Evolutionary conservation across 2,329 filamentous ascomycete genomes (phyloP), one percentile per base, ranked within the genome.

Genomic region (Ophiostoma pallidulum): DNA sequence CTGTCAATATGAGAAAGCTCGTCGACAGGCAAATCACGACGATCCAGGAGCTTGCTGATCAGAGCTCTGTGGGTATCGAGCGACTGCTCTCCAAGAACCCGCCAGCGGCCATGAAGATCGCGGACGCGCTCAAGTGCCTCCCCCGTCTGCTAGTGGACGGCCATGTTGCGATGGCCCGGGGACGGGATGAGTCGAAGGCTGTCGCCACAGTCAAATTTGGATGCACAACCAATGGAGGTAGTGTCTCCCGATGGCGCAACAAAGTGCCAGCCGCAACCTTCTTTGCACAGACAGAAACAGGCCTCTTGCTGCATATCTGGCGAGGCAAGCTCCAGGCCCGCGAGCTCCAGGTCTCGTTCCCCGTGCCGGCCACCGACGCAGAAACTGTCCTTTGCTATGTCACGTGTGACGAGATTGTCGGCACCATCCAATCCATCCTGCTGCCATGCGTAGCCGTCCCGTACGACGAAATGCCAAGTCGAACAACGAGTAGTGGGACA

Each of bases 381-480:
- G 73, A 76, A 16, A 76, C 83, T 48, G 66, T 92, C 29, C 72
- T 72, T 20, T 86, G 80, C 51, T 78, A 82, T 59, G 71, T 90
- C 41, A 85, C 86, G 62, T 97, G 90, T 54, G 91, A 96, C 64
- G 82, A 88, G 37, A 84, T 97, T 57, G 86, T 81, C 3, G 79
- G 79, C 2, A 81, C 78, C 0, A 60, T 68, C 28, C 60, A 73
- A 13, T 57, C 60, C 1, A 55, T 47, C 22, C 51, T 51, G 3
- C 10, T 64, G 4, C 20, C 28, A 1, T 48, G 35, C n/a, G 8
- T 44, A 3, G 45, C 47, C 7, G 32, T 38, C 1, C n/a, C 31
- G 7, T 9, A 8, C 18, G 24, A 22, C 4, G 35, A 35, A 3
- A 14, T 39, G n/a, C 3, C 8, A 41, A 19, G 16, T 4, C 24